Base-by-base conservation (phyloP, 1,284 basidiomycete species). In the Ustilago cynodontis region DNA sequence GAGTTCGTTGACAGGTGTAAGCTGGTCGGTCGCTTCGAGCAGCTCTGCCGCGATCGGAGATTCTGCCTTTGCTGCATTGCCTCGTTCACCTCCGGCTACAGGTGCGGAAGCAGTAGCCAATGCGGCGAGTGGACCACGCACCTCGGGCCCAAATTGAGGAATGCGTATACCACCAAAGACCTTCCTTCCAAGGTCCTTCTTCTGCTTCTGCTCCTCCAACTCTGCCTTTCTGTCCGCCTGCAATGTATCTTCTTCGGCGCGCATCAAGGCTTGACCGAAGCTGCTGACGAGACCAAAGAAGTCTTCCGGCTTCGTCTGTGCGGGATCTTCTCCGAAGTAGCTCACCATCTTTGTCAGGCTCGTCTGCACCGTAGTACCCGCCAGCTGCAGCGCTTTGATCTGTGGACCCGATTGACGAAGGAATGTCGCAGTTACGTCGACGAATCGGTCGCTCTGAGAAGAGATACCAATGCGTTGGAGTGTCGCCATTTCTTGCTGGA, bases 231-330 rank as follows among this genome's bases (percentile, higher is more conserved):
- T 39, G 28, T 83, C 82, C 28, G 70, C 73, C 58, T 81, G 78
- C 55, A 81, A 45, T n/a, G 74, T 79, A 18, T 83, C 82, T 24
- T 80, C 82, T 45, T 83, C 82, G 0, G 82, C 82, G 3, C 80
- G 65, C 82, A 83, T 83, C 50, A 83, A 50, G 7, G 72, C 71
- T 47, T 83, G 82, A 2, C 80, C 82, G 24, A 83, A 83, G 33
- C 70, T 74, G 47, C 74, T 64, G 18, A 82, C 54, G 37, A 77
- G 47, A 1, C 64, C 67, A 59, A 83, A 83, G 45, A 83, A 83
- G 26, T 82, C 82, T 37, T 83, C 82, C 11, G 80, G 66, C 59
- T 78, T 82, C 7, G 77, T 75, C 59, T 76, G 60, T 26, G 52
- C 54, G 4, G 80, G 51, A 55, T 82, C 78, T 52, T 82, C 78